These are phyloP conservation scores for Acacia concinna DNA, from an alignment of 331 rosid species.

Conservation along the genomic window DNA sequence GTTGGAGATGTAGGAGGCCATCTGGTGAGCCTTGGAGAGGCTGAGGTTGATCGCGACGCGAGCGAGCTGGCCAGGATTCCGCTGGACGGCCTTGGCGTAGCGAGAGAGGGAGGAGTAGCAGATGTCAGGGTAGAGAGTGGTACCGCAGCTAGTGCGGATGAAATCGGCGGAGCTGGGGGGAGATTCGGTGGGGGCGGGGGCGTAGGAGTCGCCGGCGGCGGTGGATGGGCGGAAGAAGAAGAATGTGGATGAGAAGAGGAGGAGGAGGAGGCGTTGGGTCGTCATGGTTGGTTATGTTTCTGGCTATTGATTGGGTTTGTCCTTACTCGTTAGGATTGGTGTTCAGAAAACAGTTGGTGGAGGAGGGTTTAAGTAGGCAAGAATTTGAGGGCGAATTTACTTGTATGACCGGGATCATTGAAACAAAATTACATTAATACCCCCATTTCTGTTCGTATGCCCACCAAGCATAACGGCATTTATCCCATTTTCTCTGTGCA, in stretches of 20 bases:
- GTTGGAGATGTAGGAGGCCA: constrained; percentile 63
- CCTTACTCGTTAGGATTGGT: not conserved
- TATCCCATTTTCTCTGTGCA: not conserved
- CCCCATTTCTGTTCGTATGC: not conserved
- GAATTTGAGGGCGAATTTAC: not conserved
- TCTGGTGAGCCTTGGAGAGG: constrained; percentile 56
- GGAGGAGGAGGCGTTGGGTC: constrained; percentile 38
- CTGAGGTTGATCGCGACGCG: constrained; percentile 73
- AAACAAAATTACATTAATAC: not conserved
- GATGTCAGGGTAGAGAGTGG: constrained; percentile 80
- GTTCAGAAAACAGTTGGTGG: not conserved
- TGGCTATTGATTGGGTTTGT: not conserved
- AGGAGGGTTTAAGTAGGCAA: constrained; percentile 33
- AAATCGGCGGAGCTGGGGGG: constrained; percentile 41
- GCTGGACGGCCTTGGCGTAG: constrained; percentile 74
- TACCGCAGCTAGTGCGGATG: constrained; percentile 77
- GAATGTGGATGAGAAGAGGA: constrained; percentile 37
- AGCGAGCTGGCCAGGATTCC: constrained; percentile 73
- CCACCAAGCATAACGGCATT: not conserved
- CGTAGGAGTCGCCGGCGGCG: constrained; percentile 7
- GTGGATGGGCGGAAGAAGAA: constrained; percentile 25
- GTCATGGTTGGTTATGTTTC: constrained; percentile 30
- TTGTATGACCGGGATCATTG: not conserved
- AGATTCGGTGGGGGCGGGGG: not conserved
- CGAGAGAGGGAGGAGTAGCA: constrained; percentile 85